phyloP scores from a whole-genome alignment of 345 rosid species.

The Syzygium grande region DNA sequence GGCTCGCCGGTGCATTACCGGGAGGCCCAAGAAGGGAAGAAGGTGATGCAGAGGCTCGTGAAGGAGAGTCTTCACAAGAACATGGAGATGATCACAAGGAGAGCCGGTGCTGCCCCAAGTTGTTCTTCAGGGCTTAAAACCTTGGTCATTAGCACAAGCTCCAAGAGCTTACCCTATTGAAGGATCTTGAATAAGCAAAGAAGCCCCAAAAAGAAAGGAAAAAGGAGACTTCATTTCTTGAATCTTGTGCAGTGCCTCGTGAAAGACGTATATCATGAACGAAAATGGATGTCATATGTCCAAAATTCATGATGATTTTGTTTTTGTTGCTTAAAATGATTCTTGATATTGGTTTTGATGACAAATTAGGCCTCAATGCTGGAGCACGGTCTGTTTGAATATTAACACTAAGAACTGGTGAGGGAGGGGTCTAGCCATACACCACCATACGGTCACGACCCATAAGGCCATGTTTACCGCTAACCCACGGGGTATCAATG shows the following conservation, averaged over 20 bases:
- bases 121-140: conserved; percentile 34
- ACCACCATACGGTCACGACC: too few relatives aligned
- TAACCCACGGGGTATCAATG: too few relatives aligned
- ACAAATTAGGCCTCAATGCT: too few relatives aligned
- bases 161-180: conserved; percentile 86
- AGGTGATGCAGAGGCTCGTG: conserved; percentile 72
- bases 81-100: conserved; percentile 69
- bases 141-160: conserved; percentile 70
- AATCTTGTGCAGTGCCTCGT: background rate
- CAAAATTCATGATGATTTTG: background rate
- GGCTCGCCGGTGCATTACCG: conserved; percentile 47
- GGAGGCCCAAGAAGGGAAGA: conserved; percentile 57
- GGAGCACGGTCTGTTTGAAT: too few relatives aligned
- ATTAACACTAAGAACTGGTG: too few relatives aligned
- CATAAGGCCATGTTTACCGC: too few relatives aligned
- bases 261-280: background rate
- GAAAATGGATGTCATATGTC: background rate
- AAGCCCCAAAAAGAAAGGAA: background rate
- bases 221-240: too few relatives aligned
- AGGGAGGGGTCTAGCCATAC: too few relatives aligned
- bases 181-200: background rate
- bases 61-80: conserved; percentile 80
- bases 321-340: too few relatives aligned
- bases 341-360: too few relatives aligned
- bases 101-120: conserved; percentile 39